These are phyloP conservation scores for Trypanosomatidae sp. DNA, from an alignment of 208 protist species.

Conservation along the genomic window DNA sequence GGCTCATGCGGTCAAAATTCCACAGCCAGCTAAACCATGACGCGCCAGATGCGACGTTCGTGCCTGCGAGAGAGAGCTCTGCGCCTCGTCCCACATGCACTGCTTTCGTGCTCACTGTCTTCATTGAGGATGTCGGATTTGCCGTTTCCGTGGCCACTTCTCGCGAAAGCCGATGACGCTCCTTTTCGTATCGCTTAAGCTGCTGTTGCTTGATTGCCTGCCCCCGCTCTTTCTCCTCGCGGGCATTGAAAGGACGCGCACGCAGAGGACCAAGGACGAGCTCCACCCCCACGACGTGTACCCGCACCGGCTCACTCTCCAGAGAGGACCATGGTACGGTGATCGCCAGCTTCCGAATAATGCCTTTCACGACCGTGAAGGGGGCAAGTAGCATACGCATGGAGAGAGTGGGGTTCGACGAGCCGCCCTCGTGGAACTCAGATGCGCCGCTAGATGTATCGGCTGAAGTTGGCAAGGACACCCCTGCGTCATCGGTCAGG, in stretches of 20 bases:
- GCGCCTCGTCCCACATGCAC: background rate
- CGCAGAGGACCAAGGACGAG: conserved; percentile 75
- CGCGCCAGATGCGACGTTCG: background rate
- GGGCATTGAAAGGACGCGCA: conserved; percentile 37
- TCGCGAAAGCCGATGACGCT: conserved; percentile 19
- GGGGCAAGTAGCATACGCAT: conserved; percentile 61
- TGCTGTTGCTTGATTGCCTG: conserved; percentile 62
- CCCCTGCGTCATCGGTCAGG: background rate
- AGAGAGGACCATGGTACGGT: conserved; percentile 79
- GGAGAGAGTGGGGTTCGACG: conserved; percentile 8
- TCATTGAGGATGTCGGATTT: background rate
- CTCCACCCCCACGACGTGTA: conserved; percentile 71
- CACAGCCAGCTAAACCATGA: conserved; percentile 33
- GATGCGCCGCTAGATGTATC: background rate
- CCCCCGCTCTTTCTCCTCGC: conserved; percentile 55
- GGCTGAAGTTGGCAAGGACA: background rate
- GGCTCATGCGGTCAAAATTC: conserved; percentile 51
- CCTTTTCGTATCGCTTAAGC: conserved; percentile 52
- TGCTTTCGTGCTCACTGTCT: background rate
- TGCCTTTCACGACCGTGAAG: conserved; percentile 74
- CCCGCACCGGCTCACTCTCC: conserved; percentile 54
- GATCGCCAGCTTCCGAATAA: conserved; percentile 59
- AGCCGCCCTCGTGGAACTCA: background rate
- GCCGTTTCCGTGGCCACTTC: background rate
- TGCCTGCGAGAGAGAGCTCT: background rate